Evolutionary conservation across 257 asterid genomes (phyloP).

Genomic region (Solanum etuberosum): DNA sequence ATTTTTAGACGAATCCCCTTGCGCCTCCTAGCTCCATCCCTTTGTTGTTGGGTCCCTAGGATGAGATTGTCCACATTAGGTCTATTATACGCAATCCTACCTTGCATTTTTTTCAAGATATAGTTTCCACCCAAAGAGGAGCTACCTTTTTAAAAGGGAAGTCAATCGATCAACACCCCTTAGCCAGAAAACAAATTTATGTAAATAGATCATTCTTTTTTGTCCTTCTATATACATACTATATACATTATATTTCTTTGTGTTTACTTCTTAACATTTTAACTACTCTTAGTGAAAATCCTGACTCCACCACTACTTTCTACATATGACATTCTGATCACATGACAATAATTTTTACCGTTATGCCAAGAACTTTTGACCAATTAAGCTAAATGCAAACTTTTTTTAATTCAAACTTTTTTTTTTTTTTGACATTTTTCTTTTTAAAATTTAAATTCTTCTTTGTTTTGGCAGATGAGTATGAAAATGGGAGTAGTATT

Average conservation of each 20-base stretch:
- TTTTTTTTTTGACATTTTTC: not conserved
- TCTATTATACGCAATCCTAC: not conserved
- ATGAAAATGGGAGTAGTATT: conserved; percentile 72
- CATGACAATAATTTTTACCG: not conserved
- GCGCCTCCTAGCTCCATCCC: not conserved
- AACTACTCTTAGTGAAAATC: not conserved
- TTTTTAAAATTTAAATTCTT: not conserved
- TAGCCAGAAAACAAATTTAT: not conserved
- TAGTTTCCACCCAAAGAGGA: not conserved
- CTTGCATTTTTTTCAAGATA: not conserved
- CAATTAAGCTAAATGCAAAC: not conserved
- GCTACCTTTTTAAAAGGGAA: not conserved
- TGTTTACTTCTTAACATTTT: not conserved
- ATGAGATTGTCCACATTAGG: not conserved
- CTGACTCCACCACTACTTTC: fast-evolving
- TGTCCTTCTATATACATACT: not conserved
- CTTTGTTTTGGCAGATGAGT: conserved; percentile 44
- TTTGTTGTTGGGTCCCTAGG: not conserved
- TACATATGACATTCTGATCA: not conserved
- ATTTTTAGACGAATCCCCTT: not conserved
- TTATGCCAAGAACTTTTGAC: not conserved
- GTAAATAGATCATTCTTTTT: not conserved
- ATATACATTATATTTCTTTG: not conserved
- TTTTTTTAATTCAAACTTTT: not conserved
- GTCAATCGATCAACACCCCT: not conserved